Conservation (phyloP, 2,329 filamentous ascomycete species). For the Stachybotrys echinatus region DNA sequence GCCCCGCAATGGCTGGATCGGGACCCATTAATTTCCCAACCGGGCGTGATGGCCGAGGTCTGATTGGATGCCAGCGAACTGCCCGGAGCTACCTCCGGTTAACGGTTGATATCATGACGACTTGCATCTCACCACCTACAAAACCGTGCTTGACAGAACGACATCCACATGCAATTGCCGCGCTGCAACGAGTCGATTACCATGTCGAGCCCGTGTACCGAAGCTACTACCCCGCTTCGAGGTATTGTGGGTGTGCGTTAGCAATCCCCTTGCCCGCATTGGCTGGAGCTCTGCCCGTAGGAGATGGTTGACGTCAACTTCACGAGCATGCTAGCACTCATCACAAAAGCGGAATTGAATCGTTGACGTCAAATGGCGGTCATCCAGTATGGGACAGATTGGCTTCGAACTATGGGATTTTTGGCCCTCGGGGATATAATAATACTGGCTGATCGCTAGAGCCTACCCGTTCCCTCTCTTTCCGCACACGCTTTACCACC, state of each 20-base stretch:
- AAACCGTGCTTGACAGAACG: background rate
- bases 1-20: background rate
- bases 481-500: background rate
- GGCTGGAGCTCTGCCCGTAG: background rate
- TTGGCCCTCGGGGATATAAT: background rate
- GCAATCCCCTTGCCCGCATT: background rate
- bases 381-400: too few relatives aligned
- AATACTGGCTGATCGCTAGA: too few relatives aligned
- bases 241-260: background rate
- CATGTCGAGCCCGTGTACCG: too few relatives aligned
- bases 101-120: too few relatives aligned
- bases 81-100: background rate
- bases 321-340: constrained; percentile 5
- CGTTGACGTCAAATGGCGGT: constrained; percentile 3
- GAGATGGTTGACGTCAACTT: constrained; percentile 14
- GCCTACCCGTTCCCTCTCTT: background rate
- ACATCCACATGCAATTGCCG: background rate
- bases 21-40: background rate
- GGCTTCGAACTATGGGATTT: too few relatives aligned
- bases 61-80: background rate
- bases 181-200: background rate
- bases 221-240: background rate
- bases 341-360: constrained; percentile 1
- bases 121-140: too few relatives aligned
- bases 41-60: background rate